Evolutionary conservation across 202 grass and related monocot genomes (phyloP), one percentile per base, ranked within the genome.

Genomic region (Panicum virgatum): DNA sequence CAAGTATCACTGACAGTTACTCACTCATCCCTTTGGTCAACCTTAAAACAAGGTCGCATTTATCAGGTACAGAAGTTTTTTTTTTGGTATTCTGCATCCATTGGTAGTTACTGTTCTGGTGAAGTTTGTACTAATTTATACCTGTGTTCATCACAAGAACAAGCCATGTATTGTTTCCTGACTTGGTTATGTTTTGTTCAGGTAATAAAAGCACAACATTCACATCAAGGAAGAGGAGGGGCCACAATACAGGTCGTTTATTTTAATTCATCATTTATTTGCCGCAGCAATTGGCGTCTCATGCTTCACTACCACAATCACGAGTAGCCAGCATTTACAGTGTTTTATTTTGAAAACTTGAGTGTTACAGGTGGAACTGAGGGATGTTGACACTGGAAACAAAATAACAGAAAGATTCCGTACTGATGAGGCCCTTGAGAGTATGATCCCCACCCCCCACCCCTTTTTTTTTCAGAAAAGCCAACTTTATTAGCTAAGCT

Each of bases 151-250:
- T 52, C 60, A 18, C 30, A 19, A 72, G 20, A 74, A 20, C 6
- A 73, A 65, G 9, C 40, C 20, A 5, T 65, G 12, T 75, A 42
- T 58, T 48, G n/a, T 80, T 83, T 63, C 32, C 18, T 87, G 65
- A 80, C 52, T 83, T 83, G 60, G 18, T 64, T 74, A 19, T 85
- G 18, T 19, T 85, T 74, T 45, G 37, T 65, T 64, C 67, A 98
- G 96, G 96, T 98, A 40, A 86, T 98, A 80, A 98, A 95, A 91
- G 89, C 92, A 57, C 92, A 95, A 25, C 96, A 95, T 86, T 93
- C 92, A 9, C 86, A 89, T 53, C 92, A 95, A 88, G 96, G 96
- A 86, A 98, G 96, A 91, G 96, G 96, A 86, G 96, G 90, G 78
- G 96, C 96, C 19, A 98, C 88, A 56, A 91, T 98, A 91, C 96